phyloP scores from a whole-genome alignment of 768 basidiomycete species.

The Russula vinacea region DNA sequence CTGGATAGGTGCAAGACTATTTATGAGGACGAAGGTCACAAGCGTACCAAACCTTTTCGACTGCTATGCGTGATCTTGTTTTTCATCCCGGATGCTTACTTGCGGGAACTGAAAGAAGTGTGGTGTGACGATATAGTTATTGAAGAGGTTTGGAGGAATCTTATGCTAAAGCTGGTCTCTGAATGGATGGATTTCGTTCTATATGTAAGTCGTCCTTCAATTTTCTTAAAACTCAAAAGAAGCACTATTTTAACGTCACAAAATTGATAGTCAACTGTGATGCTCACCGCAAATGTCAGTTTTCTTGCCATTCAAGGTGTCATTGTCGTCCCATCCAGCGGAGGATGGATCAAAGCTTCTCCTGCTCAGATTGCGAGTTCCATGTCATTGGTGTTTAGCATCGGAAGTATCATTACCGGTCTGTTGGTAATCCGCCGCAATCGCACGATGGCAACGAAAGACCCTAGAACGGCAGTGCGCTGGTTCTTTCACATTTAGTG shows the following conservation, averaged over 20 bases:
- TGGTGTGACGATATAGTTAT: conserved; percentile 18
- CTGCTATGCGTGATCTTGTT: conserved; percentile 10
- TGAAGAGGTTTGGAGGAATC: conserved; percentile 9
- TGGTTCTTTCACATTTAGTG: conserved; percentile 19
- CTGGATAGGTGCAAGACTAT: conserved; percentile 17
- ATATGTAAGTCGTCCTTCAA: conserved; percentile 14
- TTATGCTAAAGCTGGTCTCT: conserved; percentile 19
- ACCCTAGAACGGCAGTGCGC: conserved; percentile 27
- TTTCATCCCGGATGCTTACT: conserved; percentile 17
- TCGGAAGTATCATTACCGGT: conserved; percentile 49
- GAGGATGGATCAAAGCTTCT: conserved; percentile 36
- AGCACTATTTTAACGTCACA: neutral
- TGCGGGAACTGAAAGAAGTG: conserved; percentile 16
- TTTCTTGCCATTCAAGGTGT: conserved; percentile 39
- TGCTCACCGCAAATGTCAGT: conserved; percentile 37
- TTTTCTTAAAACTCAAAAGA: neutral
- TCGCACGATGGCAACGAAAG: conserved; percentile 39
- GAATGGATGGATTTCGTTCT: conserved; percentile 24
- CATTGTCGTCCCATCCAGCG: conserved; percentile 16
- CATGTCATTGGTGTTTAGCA: conserved; percentile 46
- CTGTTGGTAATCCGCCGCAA: conserved; percentile 48
- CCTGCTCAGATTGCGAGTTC: conserved; percentile 51
- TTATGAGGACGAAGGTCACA: neutral
- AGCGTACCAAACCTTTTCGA: conserved; percentile 9
- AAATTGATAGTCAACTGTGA: conserved; percentile 36